These are phyloP conservation scores for Beauveria sp. DNA, from an alignment of 2,329 filamentous ascomycete species.

Conservation along the genomic window DNA sequence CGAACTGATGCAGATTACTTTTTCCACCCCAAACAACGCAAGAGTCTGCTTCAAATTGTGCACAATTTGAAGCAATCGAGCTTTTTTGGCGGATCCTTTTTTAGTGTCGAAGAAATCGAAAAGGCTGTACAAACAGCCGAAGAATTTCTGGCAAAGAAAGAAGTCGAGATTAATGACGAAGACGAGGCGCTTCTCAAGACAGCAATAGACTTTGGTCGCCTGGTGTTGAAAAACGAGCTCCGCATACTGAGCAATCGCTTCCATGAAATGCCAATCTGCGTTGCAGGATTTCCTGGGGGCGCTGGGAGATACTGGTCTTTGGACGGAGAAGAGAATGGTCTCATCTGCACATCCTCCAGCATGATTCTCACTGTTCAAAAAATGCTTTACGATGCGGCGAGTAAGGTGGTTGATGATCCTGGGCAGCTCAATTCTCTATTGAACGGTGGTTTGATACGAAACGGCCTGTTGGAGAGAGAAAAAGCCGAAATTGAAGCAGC, in stretches of 20 bases:
- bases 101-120: slow-evolving; percentile 53
- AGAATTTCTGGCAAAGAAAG: slow-evolving; percentile 57
- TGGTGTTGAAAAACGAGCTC: slow-evolving; percentile 50
- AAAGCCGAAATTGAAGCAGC: slow-evolving; percentile 20
- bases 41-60: slow-evolving; percentile 59
- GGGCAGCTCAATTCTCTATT: slow-evolving; percentile 40
- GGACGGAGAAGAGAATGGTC: slow-evolving; percentile 39
- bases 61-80: slow-evolving; percentile 74
- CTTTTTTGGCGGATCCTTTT: slow-evolving; percentile 79
- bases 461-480: slow-evolving; percentile 30
- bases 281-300: slow-evolving; percentile 58
- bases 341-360: slow-evolving; percentile 39
- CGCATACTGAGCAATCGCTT: slow-evolving; percentile 61
- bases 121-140: slow-evolving; percentile 58
- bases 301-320: slow-evolving; percentile 62
- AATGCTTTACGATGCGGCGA: slow-evolving; percentile 38
- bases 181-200: slow-evolving; percentile 55
- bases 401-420: slow-evolving; percentile 34
- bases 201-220: slow-evolving; percentile 58
- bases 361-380: slow-evolving; percentile 47
- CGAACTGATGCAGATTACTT: slow-evolving; percentile 79
- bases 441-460: slow-evolving; percentile 35
- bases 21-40: slow-evolving; percentile 69
- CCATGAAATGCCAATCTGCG: slow-evolving; percentile 71
- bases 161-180: slow-evolving; percentile 47